These are phyloP conservation scores for Iris macrosiphon DNA, from an alignment of 106 monocot species.

Conservation along the genomic window DNA sequence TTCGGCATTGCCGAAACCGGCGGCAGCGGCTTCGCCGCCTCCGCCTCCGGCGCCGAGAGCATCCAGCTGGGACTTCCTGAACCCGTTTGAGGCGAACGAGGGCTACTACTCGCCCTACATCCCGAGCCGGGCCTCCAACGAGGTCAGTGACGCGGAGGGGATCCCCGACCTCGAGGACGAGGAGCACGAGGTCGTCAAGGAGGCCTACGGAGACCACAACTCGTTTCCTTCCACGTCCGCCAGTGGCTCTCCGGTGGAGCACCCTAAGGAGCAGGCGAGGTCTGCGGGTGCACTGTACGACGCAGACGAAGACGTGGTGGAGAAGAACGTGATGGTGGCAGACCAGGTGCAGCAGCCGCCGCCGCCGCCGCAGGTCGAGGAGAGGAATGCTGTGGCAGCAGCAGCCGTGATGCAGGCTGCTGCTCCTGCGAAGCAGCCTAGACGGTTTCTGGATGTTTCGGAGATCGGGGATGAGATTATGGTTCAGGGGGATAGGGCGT, in stretches of 20 bases:
- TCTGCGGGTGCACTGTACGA: slow-evolving; percentile 22
- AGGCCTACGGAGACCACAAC: slow-evolving; percentile 46
- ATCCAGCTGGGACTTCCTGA: slow-evolving; percentile 79
- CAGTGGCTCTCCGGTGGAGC: slow-evolving; percentile 2
- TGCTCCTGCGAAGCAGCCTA: slow-evolving; percentile 1
- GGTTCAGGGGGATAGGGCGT: slow-evolving; percentile 41
- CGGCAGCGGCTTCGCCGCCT: slow-evolving; percentile 31
- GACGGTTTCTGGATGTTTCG: slow-evolving; percentile 8
- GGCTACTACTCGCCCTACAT: slow-evolving; percentile 44
- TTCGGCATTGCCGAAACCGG: slow-evolving; percentile 8
- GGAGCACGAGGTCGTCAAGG: slow-evolving; percentile 57
- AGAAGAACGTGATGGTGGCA: slow-evolving; percentile 45
- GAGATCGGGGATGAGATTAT: slow-evolving; percentile 42
- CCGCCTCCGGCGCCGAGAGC: slow-evolving; percentile 69
- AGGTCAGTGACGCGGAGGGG: slow-evolving; percentile 87
- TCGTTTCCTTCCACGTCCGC: slow-evolving; percentile 20
- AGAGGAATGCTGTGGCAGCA: slow-evolving; percentile 12
- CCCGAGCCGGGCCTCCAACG: slow-evolving; percentile 68
- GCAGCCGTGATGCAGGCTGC: slow-evolving; percentile 12
- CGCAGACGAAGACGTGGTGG: slow-evolving; percentile 29
- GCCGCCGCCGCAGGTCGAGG: slow-evolving; percentile 17
- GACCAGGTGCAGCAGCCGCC: slow-evolving; percentile 8
- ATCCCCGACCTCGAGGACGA: slow-evolving; percentile 90
- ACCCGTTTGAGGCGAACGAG: slow-evolving; percentile 55
- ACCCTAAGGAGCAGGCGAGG: slow-evolving; percentile 12